These are phyloP conservation scores for Prunus campanulata DNA, from an alignment of 306 rosid genomes.

Conservation along the genomic window DNA sequence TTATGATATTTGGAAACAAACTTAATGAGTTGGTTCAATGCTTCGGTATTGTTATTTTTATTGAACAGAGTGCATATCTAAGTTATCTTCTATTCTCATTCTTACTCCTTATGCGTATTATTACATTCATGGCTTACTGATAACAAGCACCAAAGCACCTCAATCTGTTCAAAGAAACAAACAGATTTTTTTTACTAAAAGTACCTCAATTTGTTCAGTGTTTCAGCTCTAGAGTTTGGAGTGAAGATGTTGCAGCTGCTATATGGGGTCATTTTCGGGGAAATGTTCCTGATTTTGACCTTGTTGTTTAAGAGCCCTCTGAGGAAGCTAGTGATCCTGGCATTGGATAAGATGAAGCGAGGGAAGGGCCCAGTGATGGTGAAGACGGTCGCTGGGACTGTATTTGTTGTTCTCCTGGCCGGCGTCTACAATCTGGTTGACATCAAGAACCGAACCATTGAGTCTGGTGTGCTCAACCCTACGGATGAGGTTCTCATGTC, in stretches of 20 bases:
- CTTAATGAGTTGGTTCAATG: not conserved
- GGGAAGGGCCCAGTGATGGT: constrained; percentile 86
- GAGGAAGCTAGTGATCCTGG: constrained; percentile 69
- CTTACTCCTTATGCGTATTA: not conserved
- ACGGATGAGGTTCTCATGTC: constrained; percentile 92
- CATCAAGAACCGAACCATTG: constrained; percentile 59
- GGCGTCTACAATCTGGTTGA: constrained; percentile 55
- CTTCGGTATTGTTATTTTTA: not conserved
- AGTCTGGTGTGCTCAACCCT: constrained; percentile 64
- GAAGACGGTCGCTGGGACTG: constrained; percentile 63
- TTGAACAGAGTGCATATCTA: not conserved
- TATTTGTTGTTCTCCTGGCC: constrained; percentile 55
- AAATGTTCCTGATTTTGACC: constrained; percentile 60
- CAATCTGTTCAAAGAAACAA: not conserved
- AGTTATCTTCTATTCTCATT: not conserved
- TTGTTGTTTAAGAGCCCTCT: constrained; percentile 79
- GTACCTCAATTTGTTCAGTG: not conserved
- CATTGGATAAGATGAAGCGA: constrained; percentile 74
- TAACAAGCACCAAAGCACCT: not conserved
- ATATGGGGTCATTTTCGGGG: constrained; percentile 45
- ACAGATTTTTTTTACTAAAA: not conserved
- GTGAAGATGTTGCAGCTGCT: constrained; percentile 73
- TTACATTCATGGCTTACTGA: not conserved
- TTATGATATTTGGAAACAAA: not conserved
- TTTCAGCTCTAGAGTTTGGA: constrained; percentile 15